Evolutionary conservation across 495 filamentous ascomycete genomes (phyloP).

Genomic region (Neurospora sp.): DNA sequence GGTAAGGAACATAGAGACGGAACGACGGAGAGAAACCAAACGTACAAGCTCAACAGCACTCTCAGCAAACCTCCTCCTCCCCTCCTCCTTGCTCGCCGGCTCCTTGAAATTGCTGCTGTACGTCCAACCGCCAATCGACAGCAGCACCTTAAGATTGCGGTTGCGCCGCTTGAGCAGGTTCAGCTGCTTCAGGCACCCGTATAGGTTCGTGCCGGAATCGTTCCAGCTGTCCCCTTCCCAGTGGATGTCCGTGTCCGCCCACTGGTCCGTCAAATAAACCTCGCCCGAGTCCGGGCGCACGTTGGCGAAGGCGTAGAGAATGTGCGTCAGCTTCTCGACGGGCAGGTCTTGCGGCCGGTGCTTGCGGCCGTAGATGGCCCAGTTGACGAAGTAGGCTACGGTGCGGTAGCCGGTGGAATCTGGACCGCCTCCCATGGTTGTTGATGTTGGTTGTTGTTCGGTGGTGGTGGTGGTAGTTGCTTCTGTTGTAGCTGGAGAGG

Average conservation of each 20-base stretch:
- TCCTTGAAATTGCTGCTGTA: constrained; percentile 79
- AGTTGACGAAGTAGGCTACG: constrained; percentile 83
- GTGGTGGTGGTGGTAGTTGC: background rate
- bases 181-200: constrained; percentile 90
- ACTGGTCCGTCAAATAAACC: constrained; percentile 66
- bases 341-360: constrained; percentile 83
- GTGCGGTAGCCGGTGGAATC: constrained; percentile 43
- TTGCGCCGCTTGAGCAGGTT: constrained; percentile 82
- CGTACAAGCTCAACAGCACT: constrained; percentile 50
- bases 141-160: constrained; percentile 79
- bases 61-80: constrained; percentile 56
- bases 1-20: background rate
- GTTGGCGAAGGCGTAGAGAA: constrained; percentile 69
- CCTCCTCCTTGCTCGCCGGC: constrained; percentile 56
- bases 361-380: constrained; percentile 89
- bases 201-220: constrained; percentile 62
- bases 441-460: constrained; percentile 9
- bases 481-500: background rate
- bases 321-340: constrained; percentile 77
- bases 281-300: constrained; percentile 54
- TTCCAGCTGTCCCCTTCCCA: constrained; percentile 73
- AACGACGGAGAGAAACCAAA: background rate
- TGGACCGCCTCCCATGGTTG: constrained; percentile 36
- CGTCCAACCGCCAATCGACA: constrained; percentile 96
- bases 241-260: constrained; percentile 86